Base-by-base conservation (phyloP, 208 protist species). In the Leishmania guyanensis region DNA sequence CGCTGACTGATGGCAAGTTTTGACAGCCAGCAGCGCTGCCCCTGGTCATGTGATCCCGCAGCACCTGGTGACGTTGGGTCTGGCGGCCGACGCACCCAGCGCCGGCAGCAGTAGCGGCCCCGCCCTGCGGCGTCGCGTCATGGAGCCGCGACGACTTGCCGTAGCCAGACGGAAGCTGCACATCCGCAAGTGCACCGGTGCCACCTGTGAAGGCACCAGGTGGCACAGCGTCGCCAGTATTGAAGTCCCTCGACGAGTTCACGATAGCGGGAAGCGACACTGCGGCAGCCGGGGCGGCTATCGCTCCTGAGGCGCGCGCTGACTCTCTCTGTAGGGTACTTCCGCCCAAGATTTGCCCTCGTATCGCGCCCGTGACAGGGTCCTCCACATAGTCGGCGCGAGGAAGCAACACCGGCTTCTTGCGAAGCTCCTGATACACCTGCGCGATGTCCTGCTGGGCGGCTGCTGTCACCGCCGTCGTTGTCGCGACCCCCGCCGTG, bases 341-440 rank as follows among this genome's bases (percentile, higher is more conserved):
- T 50, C 69, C 66, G 14, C 36, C 43, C 36, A 79, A 6, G 29
- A 93, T 68, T 56, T 71, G 77, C 2, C 89, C 86, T 1, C 77
- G 60, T 54, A 97, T 91, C 36, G 84, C 85, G 17, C 94, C 92
- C 3, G 83, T 92, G 39, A 26, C 74, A 14, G 86, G 50, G 72
- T 97, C 90, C 77, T 90, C 82, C 72, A 86, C 85, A 81, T 90
- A 97, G 51, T 56, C 75, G 2, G 81, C 92, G 5, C 81, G 83
- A 6, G 94, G 94, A 56, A 97, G 64, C 58, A 97, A 80, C 43
- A 94, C 85, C 20, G 94, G 94, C 68, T 82, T 82, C 70, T 89
- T 80, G 39, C 91, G 86, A 68, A 97, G 93, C 39, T 94, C 83
- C 73, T 97, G 91, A 78, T 88, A 97, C 29, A 97, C 77, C 3